Conservation (phyloP, 805 yeast genomes). For the Metschnikowia santaceciliae region DNA sequence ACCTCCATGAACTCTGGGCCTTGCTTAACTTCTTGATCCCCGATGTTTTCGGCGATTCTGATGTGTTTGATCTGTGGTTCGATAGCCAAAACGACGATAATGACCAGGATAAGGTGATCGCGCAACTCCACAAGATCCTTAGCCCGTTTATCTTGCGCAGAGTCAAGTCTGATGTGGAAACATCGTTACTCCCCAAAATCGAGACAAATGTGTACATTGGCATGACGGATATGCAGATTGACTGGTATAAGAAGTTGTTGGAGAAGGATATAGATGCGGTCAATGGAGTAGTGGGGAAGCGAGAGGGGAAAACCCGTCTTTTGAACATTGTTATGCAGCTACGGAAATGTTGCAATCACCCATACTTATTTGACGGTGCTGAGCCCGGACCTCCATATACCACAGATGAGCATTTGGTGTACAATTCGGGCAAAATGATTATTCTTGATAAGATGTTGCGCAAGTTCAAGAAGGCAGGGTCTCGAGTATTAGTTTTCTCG, state of each 20-base stretch:
- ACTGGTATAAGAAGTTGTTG: slow-evolving; percentile 84
- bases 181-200: slow-evolving; percentile 82
- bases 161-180: slow-evolving; percentile 90
- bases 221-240: slow-evolving; percentile 91
- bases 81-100: slow-evolving; percentile 39
- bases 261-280: slow-evolving; percentile 96
- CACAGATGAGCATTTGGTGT: slow-evolving; percentile 91
- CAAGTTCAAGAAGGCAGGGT: slow-evolving; percentile 69
- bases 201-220: slow-evolving; percentile 89
- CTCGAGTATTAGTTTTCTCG: slow-evolving; percentile 85
- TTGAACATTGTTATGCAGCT: slow-evolving; percentile 95
- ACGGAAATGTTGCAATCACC: slow-evolving; percentile 95
- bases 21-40: slow-evolving; percentile 84
- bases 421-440: slow-evolving; percentile 85
- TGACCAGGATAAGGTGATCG: slow-evolving; percentile 74
- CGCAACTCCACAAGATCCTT: slow-evolving; percentile 82
- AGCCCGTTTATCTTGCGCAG: slow-evolving; percentile 86
- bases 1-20: slow-evolving; percentile 96
- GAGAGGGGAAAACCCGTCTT: slow-evolving; percentile 88
- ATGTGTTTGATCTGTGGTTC: slow-evolving; percentile 90
- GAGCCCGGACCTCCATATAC: slow-evolving; percentile 98
- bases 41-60: slow-evolving; percentile 91
- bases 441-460: slow-evolving; percentile 79
- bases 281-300: slow-evolving; percentile 90
- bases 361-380: slow-evolving; percentile 97